Evolutionary conservation across 371 early-diverging fungal genomes (phyloP).

Genomic region (Mucor irregularis): DNA sequence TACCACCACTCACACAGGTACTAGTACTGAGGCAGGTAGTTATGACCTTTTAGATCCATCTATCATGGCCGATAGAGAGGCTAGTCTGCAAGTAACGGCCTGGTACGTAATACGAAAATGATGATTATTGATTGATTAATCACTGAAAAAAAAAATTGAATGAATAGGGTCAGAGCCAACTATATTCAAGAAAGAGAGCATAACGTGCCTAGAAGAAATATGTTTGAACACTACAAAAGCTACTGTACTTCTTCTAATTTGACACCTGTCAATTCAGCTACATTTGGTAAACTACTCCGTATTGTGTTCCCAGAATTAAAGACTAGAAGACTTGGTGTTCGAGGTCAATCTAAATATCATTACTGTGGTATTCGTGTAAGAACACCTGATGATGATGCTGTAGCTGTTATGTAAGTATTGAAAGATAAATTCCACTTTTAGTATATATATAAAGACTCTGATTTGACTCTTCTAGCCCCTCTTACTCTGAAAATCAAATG

Average conservation of each 20-base stretch:
- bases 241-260: slow-evolving; percentile 41
- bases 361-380: slow-evolving; percentile 52
- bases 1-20: not conserved
- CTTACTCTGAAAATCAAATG: not conserved
- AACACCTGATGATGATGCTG: not conserved
- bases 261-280: slow-evolving; percentile 65
- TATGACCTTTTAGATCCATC: slow-evolving; percentile 13
- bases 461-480: not conserved
- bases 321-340: slow-evolving; percentile 63
- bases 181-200: slow-evolving; percentile 52
- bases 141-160: slow-evolving; percentile 3
- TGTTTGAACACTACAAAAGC: slow-evolving; percentile 62
- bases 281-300: slow-evolving; percentile 69
- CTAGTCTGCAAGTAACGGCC: slow-evolving; percentile 23
- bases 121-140: not conserved
- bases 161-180: slow-evolving; percentile 52
- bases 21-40: not conserved
- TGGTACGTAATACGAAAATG: slow-evolving; percentile 12
- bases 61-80: slow-evolving; percentile 27
- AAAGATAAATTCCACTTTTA: not conserved
- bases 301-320: slow-evolving; percentile 61
- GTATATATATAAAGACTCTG: not conserved
- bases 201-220: slow-evolving; percentile 61
- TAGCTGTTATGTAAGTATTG: not conserved
- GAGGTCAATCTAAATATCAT: slow-evolving; percentile 67